Percentiles rank a stretch among this genome's conserved stretches.
These are phyloP conservation scores for Chlamydomonas schloesseri DNA, from an alignment of 139 green algal species.

Conservation along the genomic window DNA sequence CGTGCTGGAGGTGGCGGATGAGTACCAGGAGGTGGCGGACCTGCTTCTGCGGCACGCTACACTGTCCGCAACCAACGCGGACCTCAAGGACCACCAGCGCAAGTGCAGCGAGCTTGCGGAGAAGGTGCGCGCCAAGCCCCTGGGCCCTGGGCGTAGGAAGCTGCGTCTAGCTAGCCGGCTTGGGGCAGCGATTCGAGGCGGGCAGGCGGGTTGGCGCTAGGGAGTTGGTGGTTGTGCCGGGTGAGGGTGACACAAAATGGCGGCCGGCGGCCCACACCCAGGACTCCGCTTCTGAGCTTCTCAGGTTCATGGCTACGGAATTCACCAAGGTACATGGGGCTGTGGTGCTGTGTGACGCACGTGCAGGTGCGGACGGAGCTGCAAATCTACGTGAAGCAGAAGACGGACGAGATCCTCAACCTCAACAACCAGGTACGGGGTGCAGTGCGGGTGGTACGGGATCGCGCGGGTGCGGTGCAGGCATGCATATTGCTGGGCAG, in stretches of 20 bases:
- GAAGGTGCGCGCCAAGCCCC: slow-evolving; percentile 1
- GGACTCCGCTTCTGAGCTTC: too few species aligned
- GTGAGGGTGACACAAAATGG: too few species aligned
- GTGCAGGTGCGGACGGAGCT: slow-evolving; percentile 62
- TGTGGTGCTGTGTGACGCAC: neutral
- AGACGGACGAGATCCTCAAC: slow-evolving; percentile 85
- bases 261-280: too few species aligned
- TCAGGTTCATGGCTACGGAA: too few species aligned
- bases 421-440: slow-evolving; percentile 81
- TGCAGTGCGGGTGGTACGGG: too few species aligned
- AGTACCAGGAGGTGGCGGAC: slow-evolving; percentile 91
- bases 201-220: too few species aligned
- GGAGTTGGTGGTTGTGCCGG: too few species aligned
- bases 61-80: slow-evolving; percentile 84
- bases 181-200: too few species aligned
- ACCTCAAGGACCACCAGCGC: slow-evolving; percentile 79
- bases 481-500: too few species aligned
- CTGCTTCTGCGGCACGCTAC: slow-evolving; percentile 87
- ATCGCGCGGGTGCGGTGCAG: neutral
- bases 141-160: neutral
- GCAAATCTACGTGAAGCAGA: slow-evolving; percentile 73
- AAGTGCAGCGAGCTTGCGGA: slow-evolving; percentile 64
- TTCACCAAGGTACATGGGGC: too few species aligned
- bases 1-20: slow-evolving; percentile 86
- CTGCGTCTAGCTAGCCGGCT: too few species aligned